Evolutionary conservation across 495 filamentous ascomycete genomes (phyloP), one percentile per base, ranked within the genome.

Genomic region (Mytilinidion resinicola): DNA sequence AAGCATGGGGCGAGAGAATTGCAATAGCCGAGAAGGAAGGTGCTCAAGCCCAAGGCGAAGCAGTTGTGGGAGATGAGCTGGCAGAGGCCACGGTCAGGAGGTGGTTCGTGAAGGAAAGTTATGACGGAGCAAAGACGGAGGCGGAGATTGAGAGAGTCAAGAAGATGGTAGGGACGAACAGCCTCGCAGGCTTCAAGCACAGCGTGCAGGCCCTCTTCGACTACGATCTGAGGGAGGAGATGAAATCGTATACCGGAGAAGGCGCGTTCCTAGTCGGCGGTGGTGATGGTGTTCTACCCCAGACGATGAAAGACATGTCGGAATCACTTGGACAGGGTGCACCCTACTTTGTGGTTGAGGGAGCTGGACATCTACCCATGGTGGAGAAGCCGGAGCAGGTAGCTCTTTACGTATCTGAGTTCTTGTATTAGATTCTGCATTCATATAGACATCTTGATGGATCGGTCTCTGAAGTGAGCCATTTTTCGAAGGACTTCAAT

Each of bases 331-430:
- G 80, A 4, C 67, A 68, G 0, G 81, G 77, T 0, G 79, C 80
- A 0, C 78, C 81, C 67, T 73, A 86, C 56, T 79, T 74, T 67
- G 67, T 85, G 51, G 79, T 91, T 51, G 79, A 84, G 1, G 70
- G 74, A 21, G 85, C 87, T 0, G 89, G 89, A 0, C 89, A 93
- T 74, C 69, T 93, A 72, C 89, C 89, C 4, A 93, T 93, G 89
- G 83, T 81, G 37, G 88, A 93, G 75, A 80, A 85, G 58, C 85
- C 86, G 9, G 70, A 72, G 58, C 80, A 77, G 11, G 87, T 90
- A 69, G 82, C 82, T 60, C 76, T 78, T 43, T 78, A 80, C 37
- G 78, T 89, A 6, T 72, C 75, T 47, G 73, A 63, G 33, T 85
- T 83, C 55, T 62, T 89, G n/a, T 6, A 30, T 30, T 30, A 30